Percentiles rank a stretch among this genome's conserved stretches.
Conservation (phyloP, 148 eudicot genomes). For the Talinum fruticosum region DNA sequence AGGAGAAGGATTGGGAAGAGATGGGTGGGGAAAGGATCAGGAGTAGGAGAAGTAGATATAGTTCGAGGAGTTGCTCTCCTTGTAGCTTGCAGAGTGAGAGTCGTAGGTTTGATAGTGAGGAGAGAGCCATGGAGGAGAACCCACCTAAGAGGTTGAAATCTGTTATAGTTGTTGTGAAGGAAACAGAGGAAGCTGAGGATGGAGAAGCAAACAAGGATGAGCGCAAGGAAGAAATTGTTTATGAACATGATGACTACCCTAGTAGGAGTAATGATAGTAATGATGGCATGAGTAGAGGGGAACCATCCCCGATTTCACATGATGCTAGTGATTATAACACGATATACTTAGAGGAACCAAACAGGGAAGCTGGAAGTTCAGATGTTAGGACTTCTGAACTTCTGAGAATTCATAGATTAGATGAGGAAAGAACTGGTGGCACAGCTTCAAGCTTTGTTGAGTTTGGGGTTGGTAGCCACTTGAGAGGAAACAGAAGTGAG, state of each 20-base stretch:
- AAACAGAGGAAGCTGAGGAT: conserved; percentile 30
- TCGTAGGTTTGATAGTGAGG: conserved; percentile 28
- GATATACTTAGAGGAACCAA: conserved; percentile 26
- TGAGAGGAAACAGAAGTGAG: background rate
- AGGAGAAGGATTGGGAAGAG: conserved; percentile 29
- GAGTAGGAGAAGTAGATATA: conserved; percentile 24
- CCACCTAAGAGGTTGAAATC: conserved; percentile 64
- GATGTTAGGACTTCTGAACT: conserved; percentile 19
- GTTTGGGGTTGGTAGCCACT: background rate
- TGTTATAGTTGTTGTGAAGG: conserved; percentile 47
- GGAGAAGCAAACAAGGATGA: conserved; percentile 33
- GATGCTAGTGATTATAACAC: conserved; percentile 27
- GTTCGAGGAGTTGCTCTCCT: conserved; percentile 47
- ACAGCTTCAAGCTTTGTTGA: conserved; percentile 16
- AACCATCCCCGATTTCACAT: conserved; percentile 12
- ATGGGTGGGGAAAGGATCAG: conserved; percentile 24
- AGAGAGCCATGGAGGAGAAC: conserved; percentile 29
- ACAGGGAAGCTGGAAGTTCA: conserved; percentile 29
- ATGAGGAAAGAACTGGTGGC: conserved; percentile 16
- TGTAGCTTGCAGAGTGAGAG: conserved; percentile 30
- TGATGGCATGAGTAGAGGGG: conserved; percentile 42
- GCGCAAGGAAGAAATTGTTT: conserved; percentile 65
- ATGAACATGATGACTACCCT: conserved; percentile 62
- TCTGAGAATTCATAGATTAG: conserved; percentile 14
- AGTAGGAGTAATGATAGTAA: conserved; percentile 63